Conservation (phyloP, 2,329 filamentous ascomycete genomes). For the Apiospora koreana region DNA sequence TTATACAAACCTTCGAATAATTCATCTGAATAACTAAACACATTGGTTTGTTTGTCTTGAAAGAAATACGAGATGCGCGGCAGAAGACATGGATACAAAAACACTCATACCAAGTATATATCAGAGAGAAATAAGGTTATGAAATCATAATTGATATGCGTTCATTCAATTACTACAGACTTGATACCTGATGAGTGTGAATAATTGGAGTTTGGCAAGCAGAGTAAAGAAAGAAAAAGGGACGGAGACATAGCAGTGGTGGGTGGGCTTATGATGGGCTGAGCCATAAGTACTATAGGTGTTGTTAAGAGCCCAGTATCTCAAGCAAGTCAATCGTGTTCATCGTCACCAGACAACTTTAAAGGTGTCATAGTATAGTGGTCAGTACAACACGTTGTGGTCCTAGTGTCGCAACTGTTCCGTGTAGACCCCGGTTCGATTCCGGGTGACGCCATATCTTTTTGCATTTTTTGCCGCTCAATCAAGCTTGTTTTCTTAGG, state of each 20-base stretch:
- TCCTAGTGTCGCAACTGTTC: not conserved
- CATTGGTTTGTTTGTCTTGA: not conserved
- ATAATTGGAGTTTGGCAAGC: no score
- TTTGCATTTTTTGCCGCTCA: not conserved
- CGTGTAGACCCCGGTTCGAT: constrained; percentile 12
- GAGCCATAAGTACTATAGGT: no score
- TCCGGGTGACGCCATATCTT: constrained; percentile 2
- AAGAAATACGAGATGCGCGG: not conserved
- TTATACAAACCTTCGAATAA: not conserved
- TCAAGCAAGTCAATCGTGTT: not conserved
- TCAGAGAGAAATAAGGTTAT: no score
- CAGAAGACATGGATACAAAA: no score
- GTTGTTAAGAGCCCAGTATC: not conserved
- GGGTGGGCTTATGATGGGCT: no score
- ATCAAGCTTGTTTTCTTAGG: not conserved
- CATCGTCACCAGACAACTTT: not conserved
- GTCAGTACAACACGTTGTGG: constrained; percentile 13
- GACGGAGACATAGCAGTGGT: no score
- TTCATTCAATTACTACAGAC: no score
- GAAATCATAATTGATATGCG: no score
- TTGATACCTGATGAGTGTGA: no score
- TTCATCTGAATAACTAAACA: no score
- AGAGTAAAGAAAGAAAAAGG: no score
- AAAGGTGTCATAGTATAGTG: constrained; percentile 10
- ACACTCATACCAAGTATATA: not conserved